A percentile compares a stretch with the other conserved stretches of the same genome.
Conservation (phyloP, 306 rosid genomes). For the Mucuna pruriens region DNA sequence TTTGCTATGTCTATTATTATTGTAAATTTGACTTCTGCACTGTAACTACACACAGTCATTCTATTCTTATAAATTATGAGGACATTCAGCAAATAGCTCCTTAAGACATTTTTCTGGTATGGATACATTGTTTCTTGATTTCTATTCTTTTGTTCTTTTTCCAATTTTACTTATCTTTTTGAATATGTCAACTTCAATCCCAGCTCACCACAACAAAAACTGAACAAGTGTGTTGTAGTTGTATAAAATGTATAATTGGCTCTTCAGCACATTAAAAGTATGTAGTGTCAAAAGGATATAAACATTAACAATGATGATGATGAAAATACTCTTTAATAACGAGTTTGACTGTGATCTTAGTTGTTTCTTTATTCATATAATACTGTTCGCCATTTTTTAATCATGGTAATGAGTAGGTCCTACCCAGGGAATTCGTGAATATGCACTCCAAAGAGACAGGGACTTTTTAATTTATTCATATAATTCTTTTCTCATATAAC, state of each 20-base stretch:
- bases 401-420: no score
- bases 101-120: neutral
- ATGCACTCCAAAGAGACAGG: no score
- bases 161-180: neutral
- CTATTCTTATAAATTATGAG: neutral
- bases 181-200: conserved; percentile 25
- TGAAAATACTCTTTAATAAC: neutral
- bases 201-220: neutral
- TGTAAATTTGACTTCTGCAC: neutral
- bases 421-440: no score
- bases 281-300: neutral
- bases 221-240: neutral
- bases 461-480: no score
- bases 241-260: neutral
- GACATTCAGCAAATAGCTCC: neutral
- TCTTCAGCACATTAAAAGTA: conserved; percentile 12
- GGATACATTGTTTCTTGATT: neutral
- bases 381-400: neutral
- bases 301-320: neutral
- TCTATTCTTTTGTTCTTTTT: neutral
- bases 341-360: conserved; percentile 2
- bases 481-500: no score
- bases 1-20: neutral
- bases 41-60: neutral
- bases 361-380: conserved; percentile 26